A percentile compares a stretch with the other conserved stretches of the same genome.
These are phyloP conservation scores for Wickerhamomyces bovis DNA, from an alignment of 805 yeast species.

Conservation along the genomic window DNA sequence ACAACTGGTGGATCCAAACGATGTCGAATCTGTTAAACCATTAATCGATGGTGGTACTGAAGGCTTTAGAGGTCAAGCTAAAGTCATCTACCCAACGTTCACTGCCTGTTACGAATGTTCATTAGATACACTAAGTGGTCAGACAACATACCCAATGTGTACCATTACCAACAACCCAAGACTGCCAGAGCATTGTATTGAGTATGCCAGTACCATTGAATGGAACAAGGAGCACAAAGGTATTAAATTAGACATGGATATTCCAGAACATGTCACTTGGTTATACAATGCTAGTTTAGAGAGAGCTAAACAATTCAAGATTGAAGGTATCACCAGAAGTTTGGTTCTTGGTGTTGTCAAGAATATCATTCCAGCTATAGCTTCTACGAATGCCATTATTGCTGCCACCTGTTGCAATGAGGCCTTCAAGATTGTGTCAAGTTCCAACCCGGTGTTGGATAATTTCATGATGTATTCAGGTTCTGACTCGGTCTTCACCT, in stretches of 20 bases:
- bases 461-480: conserved; percentile 90
- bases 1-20: conserved; percentile 50
- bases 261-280: conserved; percentile 58
- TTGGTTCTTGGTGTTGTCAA: conserved; percentile 85
- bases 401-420: conserved; percentile 89
- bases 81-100: conserved; percentile 78
- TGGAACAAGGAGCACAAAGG: conserved; percentile 56
- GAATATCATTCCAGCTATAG: conserved; percentile 89
- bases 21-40: conserved; percentile 47
- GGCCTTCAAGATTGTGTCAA: conserved; percentile 71
- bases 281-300: conserved; percentile 46
- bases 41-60: conserved; percentile 94
- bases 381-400: conserved; percentile 87
- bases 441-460: conserved; percentile 56
- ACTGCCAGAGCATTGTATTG: conserved; percentile 89
- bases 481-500: conserved; percentile 68
- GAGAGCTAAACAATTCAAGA: conserved; percentile 62
- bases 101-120: conserved; percentile 94
- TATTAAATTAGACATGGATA: conserved; percentile 59
- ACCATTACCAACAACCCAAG: conserved; percentile 95
- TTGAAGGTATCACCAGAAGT: conserved; percentile 62
- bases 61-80: conserved; percentile 86
- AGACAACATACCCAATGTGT: conserved; percentile 77
- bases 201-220: conserved; percentile 74
- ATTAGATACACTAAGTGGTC: conserved; percentile 58